Conservation (phyloP, 2,329 filamentous ascomycete genomes). For the Phoma herbarum region DNA sequence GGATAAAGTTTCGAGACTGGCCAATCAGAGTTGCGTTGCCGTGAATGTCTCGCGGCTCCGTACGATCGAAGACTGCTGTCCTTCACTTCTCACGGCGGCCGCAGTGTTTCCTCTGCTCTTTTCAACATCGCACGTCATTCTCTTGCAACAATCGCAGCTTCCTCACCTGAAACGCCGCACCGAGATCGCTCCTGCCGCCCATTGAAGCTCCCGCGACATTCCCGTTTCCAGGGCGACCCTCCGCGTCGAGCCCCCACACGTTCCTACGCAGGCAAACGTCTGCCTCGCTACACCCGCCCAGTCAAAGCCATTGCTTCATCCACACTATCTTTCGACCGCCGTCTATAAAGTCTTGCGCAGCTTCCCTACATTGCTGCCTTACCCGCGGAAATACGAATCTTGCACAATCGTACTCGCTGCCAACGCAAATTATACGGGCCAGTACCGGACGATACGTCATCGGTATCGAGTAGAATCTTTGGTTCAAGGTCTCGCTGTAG, state of each 20-base stretch:
- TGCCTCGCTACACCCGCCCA: slow-evolving; percentile 24
- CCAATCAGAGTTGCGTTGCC: slow-evolving; percentile 13
- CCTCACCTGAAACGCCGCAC: not conserved
- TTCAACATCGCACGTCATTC: slow-evolving; percentile 24
- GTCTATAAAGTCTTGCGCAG: not conserved
- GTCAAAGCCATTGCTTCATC: slow-evolving; percentile 8
- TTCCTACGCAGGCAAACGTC: slow-evolving; percentile 30
- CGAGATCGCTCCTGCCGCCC: slow-evolving; percentile 22
- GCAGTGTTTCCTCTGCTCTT: slow-evolving; percentile 20
- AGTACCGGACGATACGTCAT: slow-evolving; percentile 5
- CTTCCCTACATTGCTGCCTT: slow-evolving; percentile 2
- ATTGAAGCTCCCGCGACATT: slow-evolving; percentile 20
- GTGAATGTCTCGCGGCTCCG: slow-evolving; percentile 29
- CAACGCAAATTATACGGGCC: not conserved
- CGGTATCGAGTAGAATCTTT: not conserved
- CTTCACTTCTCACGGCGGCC: slow-evolving; percentile 27
- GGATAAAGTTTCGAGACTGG: slow-evolving; percentile 4
- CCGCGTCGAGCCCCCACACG: slow-evolving; percentile 22
- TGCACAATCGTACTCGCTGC: not conserved
- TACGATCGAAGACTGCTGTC: slow-evolving; percentile 25
- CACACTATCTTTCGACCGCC: not conserved
- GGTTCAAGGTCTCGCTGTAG: not conserved
- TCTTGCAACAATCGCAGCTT: slow-evolving; percentile 25
- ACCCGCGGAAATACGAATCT: not conserved
- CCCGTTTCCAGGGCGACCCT: slow-evolving; percentile 38